Base-by-base conservation (phyloP, 495 filamentous ascomycete species). In the Tuber brumale region DNA sequence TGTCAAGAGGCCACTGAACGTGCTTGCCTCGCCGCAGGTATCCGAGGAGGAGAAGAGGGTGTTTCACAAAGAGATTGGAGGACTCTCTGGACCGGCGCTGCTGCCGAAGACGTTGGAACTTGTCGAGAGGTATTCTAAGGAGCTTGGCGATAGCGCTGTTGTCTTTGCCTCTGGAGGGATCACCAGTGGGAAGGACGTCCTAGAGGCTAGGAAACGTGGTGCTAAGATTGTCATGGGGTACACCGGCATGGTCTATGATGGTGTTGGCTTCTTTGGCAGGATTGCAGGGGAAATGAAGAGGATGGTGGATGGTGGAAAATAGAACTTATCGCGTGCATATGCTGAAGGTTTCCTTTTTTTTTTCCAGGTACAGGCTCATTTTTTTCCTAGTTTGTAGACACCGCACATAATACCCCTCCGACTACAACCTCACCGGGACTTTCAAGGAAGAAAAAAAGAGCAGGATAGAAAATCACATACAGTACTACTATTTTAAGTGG, bases 91-190 rank as follows among this genome's bases (percentile, higher is more conserved):
- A 19, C 95, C 95, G 3, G 91, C 91, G 83, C 87, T 96, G 83
- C 95, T 97, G 78, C 89, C 91, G 51, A 87, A 89, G 75, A 97
- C 92, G 3, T 83, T 94, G 57, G 86, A 86, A 12, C 85, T 98
- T 43, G 93, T 97, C 0, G 90, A 89, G 72, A 87, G 90, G 74
- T 98, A 97, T 84, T 88, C 94, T 45, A 87, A 87, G 69, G 85
- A 91, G 81, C 86, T 98, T 8, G 93, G 97, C 79, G 84, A 82
- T 45, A 81, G 76, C 72, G 82, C 77, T 9, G 84, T 86, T 51
- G 83, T 99, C 70, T 97, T 98, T 83, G 94, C 94, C 19, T 93
- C 91, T 0, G 95, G 95, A 1, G 95, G 95, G 14, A 95, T 99
- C 77, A 93, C 90, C 8, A 94, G 89, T 77, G 95, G 95, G 16